A percentile compares a stretch with the other conserved stretches of the same genome.
phyloP scores from a whole-genome alignment of 108 stramenopile genomes.

The Cylindrotheca fusiformis region DNA sequence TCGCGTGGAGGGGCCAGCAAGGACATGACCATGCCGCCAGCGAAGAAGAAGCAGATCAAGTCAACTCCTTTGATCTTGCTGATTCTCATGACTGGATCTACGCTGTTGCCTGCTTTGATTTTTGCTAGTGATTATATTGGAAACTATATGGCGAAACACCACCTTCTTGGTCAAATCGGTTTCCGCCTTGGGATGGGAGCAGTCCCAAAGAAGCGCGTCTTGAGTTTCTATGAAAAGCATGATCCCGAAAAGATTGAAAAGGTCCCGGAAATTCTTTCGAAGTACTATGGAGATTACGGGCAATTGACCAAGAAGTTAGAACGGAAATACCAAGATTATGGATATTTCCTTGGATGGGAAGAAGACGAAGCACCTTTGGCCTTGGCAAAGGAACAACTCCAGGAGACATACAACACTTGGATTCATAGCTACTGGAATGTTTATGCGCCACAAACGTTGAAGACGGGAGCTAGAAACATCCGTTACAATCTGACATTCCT shows the following conservation, averaged over 20 bases:
- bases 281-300: slow-evolving; percentile 89
- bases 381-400: slow-evolving; percentile 64
- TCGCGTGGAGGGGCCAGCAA: neutral
- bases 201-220: slow-evolving; percentile 77
- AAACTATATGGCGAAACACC: slow-evolving; percentile 48
- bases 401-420: slow-evolving; percentile 54
- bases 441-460: slow-evolving; percentile 71
- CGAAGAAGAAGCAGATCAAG: slow-evolving; percentile 56
- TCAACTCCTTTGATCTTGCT: slow-evolving; percentile 75
- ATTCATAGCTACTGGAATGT: slow-evolving; percentile 58
- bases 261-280: slow-evolving; percentile 70
- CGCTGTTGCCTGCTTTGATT: slow-evolving; percentile 75
- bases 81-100: slow-evolving; percentile 79
- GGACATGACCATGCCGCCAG: slow-evolving; percentile 5
- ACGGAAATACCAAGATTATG: slow-evolving; percentile 90
- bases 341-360: slow-evolving; percentile 91
- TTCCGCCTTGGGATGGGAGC: slow-evolving; percentile 78
- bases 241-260: slow-evolving; percentile 78
- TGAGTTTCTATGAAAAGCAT: slow-evolving; percentile 91
- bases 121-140: slow-evolving; percentile 67
- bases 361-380: slow-evolving; percentile 79
- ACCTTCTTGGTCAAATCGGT: slow-evolving; percentile 65
- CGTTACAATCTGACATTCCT: slow-evolving; percentile 68
- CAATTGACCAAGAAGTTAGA: slow-evolving; percentile 81
- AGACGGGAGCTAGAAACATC: slow-evolving; percentile 75